A percentile compares a stretch with the other conserved stretches of the same genome.
phyloP scores from a whole-genome alignment of 176 grass and related monocot genomes.

The Aegilops bicornis region DNA sequence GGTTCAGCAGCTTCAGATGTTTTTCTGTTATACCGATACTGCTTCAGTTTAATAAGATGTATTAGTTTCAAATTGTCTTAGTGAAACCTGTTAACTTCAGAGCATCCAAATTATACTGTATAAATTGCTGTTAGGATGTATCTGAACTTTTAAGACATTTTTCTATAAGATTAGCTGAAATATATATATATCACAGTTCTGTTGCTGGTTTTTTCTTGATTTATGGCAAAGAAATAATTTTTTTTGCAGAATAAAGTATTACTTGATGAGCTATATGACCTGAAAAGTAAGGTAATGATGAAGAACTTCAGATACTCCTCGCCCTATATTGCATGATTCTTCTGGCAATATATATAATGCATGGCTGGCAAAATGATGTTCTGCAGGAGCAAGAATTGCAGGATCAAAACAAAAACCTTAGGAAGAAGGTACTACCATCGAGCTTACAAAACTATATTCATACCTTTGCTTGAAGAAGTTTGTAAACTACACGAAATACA shows the following conservation, averaged over 20 bases:
- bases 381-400: conserved; percentile 69
- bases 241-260: conserved; percentile 62
- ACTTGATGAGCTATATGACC: conserved; percentile 77
- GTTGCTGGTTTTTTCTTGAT: neutral
- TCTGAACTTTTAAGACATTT: neutral
- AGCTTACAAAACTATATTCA: neutral
- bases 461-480: conserved; percentile 2
- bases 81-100: neutral
- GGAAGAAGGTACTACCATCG: conserved; percentile 54
- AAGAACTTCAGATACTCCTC: neutral
- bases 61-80: neutral
- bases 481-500: neutral
- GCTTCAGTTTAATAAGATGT: neutral
- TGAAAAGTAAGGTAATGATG: conserved; percentile 70
- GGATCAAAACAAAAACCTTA: conserved; percentile 70
- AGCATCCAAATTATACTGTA: neutral
- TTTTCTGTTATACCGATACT: neutral
- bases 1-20: neutral
- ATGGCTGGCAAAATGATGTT: neutral
- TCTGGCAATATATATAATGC: neutral
- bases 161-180: neutral
- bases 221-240: neutral
- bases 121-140: neutral
- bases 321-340: neutral
- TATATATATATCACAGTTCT: neutral